Evolutionary conservation across 2,329 filamentous ascomycete genomes (phyloP).

Genomic region (Epichloe elymi): DNA sequence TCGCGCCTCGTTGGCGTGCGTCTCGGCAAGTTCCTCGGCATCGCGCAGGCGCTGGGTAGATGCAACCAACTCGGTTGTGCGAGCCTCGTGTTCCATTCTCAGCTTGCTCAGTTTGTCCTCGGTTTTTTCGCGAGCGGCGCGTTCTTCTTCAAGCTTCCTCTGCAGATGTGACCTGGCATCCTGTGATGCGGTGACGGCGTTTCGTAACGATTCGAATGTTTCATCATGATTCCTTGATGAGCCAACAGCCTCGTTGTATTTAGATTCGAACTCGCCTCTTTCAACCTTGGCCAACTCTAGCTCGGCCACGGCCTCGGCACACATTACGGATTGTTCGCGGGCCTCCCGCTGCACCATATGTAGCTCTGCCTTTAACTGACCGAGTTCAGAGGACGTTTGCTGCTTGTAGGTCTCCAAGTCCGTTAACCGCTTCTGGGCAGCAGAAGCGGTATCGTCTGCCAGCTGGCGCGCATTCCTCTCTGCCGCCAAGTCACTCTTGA

Average conservation of each 20-base stretch:
- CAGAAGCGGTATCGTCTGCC: conserved; percentile 76
- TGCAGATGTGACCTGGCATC: conserved; percentile 68
- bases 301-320: conserved; percentile 62
- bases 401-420: conserved; percentile 79
- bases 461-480: conserved; percentile 72
- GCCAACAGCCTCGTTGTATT: conserved; percentile 53
- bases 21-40: conserved; percentile 77
- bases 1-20: conserved; percentile 74
- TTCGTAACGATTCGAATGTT: conserved; percentile 61
- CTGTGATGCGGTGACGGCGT: conserved; percentile 65
- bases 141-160: conserved; percentile 72
- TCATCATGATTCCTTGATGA: conserved; percentile 55
- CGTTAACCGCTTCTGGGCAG: conserved; percentile 67
- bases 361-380: conserved; percentile 73
- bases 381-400: conserved; percentile 70
- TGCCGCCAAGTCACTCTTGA: conserved; percentile 59
- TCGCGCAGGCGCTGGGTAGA: conserved; percentile 65
- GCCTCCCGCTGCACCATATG: conserved; percentile 66
- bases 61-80: conserved; percentile 62
- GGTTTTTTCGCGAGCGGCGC: conserved; percentile 56
- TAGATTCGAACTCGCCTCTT: conserved; percentile 61
- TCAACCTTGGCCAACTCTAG: conserved; percentile 72
- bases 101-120: conserved; percentile 67
- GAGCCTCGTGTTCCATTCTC: conserved; percentile 70
- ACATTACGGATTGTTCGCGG: conserved; percentile 67